Evolutionary conservation across 208 protist genomes (phyloP).

Genomic region (Acanthamoeba pearcei): DNA sequence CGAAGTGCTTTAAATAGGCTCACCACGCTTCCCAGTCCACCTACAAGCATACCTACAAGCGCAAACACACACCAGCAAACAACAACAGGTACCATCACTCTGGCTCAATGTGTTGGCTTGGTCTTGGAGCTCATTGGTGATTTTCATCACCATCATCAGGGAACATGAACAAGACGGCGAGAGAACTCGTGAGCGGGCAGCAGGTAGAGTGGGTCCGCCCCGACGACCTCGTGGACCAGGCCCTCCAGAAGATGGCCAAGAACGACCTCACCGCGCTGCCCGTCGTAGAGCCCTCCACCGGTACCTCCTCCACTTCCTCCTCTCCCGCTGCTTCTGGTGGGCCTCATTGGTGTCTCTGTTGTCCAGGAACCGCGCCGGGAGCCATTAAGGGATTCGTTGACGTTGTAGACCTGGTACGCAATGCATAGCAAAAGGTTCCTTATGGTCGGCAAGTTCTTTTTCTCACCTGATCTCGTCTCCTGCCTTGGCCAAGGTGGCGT

Average conservation of each 20-base stretch:
- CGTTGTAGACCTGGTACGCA: background rate
- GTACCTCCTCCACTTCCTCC: background rate
- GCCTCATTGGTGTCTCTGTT: background rate
- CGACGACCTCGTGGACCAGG: constrained; percentile 36
- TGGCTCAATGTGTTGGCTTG: too few species aligned
- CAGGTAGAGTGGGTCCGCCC: background rate
- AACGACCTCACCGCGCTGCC: constrained; percentile 5
- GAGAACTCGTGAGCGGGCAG: background rate
- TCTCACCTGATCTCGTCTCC: background rate
- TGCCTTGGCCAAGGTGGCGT: background rate
- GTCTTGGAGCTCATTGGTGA: too few species aligned
- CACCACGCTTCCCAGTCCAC: too few species aligned
- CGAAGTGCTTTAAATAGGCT: too few species aligned
- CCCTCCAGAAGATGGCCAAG: constrained; percentile 27
- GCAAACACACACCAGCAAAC: too few species aligned
- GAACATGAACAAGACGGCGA: constrained; percentile 42
- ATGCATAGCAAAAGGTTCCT: too few species aligned
- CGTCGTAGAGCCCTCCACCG: background rate
- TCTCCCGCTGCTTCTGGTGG: background rate
- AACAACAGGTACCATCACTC: too few species aligned
- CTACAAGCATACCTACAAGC: too few species aligned
- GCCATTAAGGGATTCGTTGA: constrained; percentile 9
- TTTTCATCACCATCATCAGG: background rate
- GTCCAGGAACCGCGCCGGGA: background rate
- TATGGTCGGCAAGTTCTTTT: background rate